Conservation (phyloP, 2,329 filamentous ascomycete genomes). For the Lojkania enalia region DNA sequence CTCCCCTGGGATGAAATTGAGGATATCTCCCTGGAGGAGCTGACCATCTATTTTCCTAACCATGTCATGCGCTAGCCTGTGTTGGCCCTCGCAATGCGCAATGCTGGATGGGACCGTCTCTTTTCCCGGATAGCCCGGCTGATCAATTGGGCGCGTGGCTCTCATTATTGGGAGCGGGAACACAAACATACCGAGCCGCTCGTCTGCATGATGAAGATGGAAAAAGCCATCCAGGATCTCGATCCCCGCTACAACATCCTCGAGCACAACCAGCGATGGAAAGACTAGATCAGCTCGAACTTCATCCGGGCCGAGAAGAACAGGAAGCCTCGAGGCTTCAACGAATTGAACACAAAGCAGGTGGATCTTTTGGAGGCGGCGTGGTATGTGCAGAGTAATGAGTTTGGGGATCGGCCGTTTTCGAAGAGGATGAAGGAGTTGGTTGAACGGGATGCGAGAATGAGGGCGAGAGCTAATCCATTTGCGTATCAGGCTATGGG, state of each 20-base stretch:
- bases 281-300: no score
- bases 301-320: no score
- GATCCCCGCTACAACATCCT: conserved; percentile 7
- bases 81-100: conserved; percentile 15
- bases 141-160: conserved; percentile 16
- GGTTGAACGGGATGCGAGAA: no score
- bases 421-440: neutral
- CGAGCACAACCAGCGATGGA: no score
- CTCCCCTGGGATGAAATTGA: conserved; percentile 19
- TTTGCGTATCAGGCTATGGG: no score
- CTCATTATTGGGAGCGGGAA: conserved; percentile 1
- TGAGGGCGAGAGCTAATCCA: no score
- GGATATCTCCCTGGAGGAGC: conserved; percentile 21
- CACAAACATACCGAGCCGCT: conserved; percentile 10
- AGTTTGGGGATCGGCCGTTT: neutral
- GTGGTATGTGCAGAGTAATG: neutral
- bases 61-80: conserved; percentile 22
- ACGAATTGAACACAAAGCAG: neutral
- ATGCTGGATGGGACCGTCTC: conserved; percentile 12
- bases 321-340: neutral
- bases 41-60: conserved; percentile 26
- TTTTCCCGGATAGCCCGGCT: conserved; percentile 16
- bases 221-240: conserved; percentile 15
- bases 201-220: conserved; percentile 16
- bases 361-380: neutral